Percentiles rank a stretch among this genome's conserved stretches.
These are phyloP conservation scores for Epichloe gansuensis DNA, from an alignment of 2,329 filamentous ascomycete genomes.

Conservation along the genomic window DNA sequence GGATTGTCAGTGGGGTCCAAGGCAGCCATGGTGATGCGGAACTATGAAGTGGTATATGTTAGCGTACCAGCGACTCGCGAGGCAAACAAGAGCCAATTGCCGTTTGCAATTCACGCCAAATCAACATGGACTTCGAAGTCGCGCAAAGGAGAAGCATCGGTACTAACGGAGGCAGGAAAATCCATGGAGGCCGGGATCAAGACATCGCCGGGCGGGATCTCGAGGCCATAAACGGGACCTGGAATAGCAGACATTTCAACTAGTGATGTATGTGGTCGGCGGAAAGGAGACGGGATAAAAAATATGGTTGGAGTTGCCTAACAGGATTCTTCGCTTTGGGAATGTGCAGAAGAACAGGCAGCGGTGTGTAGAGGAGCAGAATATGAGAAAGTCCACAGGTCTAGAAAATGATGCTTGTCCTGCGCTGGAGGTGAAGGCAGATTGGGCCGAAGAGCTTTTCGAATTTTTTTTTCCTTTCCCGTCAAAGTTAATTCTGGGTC, in stretches of 20 bases:
- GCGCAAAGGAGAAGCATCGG: not conserved
- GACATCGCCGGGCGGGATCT: constrained; percentile 75
- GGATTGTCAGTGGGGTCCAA: constrained; percentile 76
- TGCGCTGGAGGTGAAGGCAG: constrained; percentile 1
- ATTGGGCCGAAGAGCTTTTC: constrained; percentile 8
- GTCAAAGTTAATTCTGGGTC: constrained; percentile 4
- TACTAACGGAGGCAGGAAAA: constrained; percentile 71
- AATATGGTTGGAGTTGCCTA: not conserved
- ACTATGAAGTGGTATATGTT: constrained; percentile 39
- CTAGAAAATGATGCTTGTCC: not conserved
- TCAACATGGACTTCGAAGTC: not conserved
- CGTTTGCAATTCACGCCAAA: not conserved
- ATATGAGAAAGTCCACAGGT: not conserved
- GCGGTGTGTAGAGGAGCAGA: not conserved
- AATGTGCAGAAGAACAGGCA: not conserved
- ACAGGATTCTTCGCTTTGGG: not conserved
- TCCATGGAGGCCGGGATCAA: constrained; percentile 68
- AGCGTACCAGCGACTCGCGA: constrained; percentile 9
- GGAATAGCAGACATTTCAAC: constrained; percentile 43
- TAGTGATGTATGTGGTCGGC: not conserved
- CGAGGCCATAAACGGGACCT: constrained; percentile 82
- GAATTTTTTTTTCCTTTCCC: constrained; percentile 21
- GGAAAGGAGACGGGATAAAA: not conserved
- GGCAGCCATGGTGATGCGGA: constrained; percentile 97
- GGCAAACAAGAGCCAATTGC: not conserved